Evolutionary conservation across 148 eudicot species (phyloP).

Genomic region (Camellia japonica): DNA sequence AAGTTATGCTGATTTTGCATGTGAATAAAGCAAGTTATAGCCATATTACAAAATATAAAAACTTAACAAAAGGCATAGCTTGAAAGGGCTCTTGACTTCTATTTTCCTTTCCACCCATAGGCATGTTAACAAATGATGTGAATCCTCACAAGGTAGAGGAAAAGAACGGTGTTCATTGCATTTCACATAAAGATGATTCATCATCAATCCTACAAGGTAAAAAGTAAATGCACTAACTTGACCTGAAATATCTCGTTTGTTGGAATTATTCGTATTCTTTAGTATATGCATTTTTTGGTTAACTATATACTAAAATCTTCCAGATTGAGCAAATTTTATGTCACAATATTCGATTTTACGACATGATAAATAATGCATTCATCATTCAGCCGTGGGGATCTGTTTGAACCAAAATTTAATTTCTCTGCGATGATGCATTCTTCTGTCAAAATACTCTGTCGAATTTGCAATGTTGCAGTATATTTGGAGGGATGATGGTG

Average conservation of each 20-base stretch:
- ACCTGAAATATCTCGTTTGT: not conserved
- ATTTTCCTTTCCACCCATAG: not conserved
- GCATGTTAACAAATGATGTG: not conserved
- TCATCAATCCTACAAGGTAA: not conserved
- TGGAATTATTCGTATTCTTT: not conserved
- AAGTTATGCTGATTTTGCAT: not conserved
- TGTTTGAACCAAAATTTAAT: no score
- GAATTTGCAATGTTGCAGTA: no score
- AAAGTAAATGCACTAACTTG: not conserved
- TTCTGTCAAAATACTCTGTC: no score
- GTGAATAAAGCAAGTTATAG: not conserved
- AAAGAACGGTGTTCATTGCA: not conserved
- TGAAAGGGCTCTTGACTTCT: not conserved
- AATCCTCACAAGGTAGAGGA: not conserved
- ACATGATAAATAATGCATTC: not conserved
- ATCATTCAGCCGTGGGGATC: not conserved
- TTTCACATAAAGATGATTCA: not conserved
- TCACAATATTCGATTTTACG: not conserved
- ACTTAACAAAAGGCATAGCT: not conserved
- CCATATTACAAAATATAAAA: not conserved
- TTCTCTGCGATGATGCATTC: no score
- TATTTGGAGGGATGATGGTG: no score
- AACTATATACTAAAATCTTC: not conserved
- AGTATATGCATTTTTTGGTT: not conserved
- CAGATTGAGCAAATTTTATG: not conserved